Evolutionary conservation across 768 basidiomycete genomes (phyloP), one percentile per base, ranked within the genome.

Genomic region (Mycena vitilis): DNA sequence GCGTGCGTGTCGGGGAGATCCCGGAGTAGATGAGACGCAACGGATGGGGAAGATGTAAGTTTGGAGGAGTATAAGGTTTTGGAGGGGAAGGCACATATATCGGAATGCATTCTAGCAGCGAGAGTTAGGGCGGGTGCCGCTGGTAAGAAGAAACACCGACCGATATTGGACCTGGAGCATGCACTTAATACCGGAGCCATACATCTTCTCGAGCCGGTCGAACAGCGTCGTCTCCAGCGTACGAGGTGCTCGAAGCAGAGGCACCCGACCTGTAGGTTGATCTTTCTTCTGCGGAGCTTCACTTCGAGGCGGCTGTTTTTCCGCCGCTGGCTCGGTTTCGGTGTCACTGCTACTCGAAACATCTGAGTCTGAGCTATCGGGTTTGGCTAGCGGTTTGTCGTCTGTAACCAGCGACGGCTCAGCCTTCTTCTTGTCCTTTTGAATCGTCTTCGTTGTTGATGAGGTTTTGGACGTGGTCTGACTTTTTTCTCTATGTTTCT

Each of bases 161-260:
- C 92, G 87, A 77, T 99, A 99, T 79, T 99, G 98, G 4, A 95
- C 84, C 23, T 90, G 88, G 44, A 99, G 86, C 89, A 98, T 90
- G 20, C 91, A 85, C 75, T 98, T 97, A 77, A 98, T 90, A 5
- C 84, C 80, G 0, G 86, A 79, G 0, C 96, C 96, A 71, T 96
- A 96, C 87, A 98, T 93, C 51, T 83, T 85, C 77, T 98, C 94
- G 12, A 99, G 83, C 23, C 98, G 88, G 71, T 96, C 95, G 71
- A 99, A 99, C 37, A 99, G 82, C 0, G 98, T 99, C 1, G 88
- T 91, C 74, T 96, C 94, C 38, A 99, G 80, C 0, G 94, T 89
- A 30, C 85, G 85, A 1, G 95, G 91, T 2, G 90, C 90, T 25
- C 81, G 77, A 4, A 94, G 78, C 18, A 70, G 36, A 52, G 75